Conservation (phyloP, 139 green algal species). For the Gonium pectorale region DNA sequence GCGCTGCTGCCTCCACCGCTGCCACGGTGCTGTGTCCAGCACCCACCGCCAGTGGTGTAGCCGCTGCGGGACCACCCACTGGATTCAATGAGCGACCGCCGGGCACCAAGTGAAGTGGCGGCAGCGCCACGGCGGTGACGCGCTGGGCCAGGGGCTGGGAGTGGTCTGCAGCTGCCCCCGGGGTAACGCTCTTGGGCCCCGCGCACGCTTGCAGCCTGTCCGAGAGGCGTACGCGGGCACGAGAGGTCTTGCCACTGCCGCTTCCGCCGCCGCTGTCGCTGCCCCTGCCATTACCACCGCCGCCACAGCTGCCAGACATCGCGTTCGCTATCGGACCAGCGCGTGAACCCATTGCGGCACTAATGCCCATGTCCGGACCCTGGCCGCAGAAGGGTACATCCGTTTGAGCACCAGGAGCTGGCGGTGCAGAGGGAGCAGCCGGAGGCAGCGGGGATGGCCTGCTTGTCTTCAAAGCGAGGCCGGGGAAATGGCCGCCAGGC, state of each 20-base stretch:
- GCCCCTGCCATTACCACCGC: not conserved
- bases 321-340: not conserved
- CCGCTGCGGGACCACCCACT: not conserved
- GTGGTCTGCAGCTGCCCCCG: not conserved
- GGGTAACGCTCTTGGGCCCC: not conserved
- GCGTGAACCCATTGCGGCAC: no score
- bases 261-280: not conserved
- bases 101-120: not conserved
- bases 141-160: not conserved
- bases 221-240: not conserved
- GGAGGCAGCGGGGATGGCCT: not conserved
- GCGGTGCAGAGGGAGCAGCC: no score
- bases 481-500: not conserved
- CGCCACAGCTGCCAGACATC: not conserved
- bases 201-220: not conserved
- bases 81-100: not conserved
- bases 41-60: no score
- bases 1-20: no score
- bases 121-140: conserved; percentile 5
- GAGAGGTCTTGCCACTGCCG: not conserved
- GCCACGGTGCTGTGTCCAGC: no score
- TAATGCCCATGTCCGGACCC: no score
- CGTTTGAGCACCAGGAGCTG: no score
- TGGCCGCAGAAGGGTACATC: no score
- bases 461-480: not conserved